Evolutionary conservation across 805 yeast genomes (phyloP).

Genomic region (Yarrowia porcina): DNA sequence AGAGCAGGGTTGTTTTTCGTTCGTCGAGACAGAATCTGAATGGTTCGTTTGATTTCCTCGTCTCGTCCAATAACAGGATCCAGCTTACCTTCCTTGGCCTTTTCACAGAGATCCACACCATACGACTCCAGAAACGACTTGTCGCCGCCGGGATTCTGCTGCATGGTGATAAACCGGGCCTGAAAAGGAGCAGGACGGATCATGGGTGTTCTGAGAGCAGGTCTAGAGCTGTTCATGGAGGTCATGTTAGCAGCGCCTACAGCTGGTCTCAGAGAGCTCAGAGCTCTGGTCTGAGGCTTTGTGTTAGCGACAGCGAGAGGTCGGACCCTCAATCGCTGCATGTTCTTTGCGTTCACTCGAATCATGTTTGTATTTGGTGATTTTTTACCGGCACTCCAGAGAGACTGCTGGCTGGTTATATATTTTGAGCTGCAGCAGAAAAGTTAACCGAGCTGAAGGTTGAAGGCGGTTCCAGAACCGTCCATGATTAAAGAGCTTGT

Average conservation of each 20-base stretch:
- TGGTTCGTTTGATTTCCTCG: constrained; percentile 88
- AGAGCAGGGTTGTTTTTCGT: constrained; percentile 94
- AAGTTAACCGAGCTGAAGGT: constrained; percentile 2
- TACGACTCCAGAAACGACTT: constrained; percentile 55
- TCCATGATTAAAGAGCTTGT: neutral
- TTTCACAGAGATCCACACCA: constrained; percentile 80
- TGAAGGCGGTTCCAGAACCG: constrained; percentile 20
- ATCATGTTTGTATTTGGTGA: neutral
- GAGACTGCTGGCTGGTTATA: too few relatives aligned
- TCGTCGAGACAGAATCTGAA: constrained; percentile 86
- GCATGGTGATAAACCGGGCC: constrained; percentile 2
- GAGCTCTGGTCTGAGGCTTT: neutral
- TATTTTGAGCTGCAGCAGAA: neutral
- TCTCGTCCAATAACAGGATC: constrained; percentile 98
- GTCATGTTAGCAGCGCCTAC: too few relatives aligned
- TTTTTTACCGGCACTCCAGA: neutral
- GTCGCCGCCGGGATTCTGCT: constrained; percentile 14
- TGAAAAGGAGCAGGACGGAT: too few relatives aligned
- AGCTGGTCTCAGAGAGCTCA: neutral
- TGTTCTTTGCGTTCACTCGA: constrained; percentile 9
- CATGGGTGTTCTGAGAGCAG: too few relatives aligned
- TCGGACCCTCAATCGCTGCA: constrained; percentile 7
- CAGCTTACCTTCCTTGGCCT: constrained; percentile 84
- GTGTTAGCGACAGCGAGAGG: neutral
- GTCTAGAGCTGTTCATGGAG: too few relatives aligned